Conservation (phyloP, 1,284 basidiomycete genomes). For the Paramarasmius palmivorus region DNA sequence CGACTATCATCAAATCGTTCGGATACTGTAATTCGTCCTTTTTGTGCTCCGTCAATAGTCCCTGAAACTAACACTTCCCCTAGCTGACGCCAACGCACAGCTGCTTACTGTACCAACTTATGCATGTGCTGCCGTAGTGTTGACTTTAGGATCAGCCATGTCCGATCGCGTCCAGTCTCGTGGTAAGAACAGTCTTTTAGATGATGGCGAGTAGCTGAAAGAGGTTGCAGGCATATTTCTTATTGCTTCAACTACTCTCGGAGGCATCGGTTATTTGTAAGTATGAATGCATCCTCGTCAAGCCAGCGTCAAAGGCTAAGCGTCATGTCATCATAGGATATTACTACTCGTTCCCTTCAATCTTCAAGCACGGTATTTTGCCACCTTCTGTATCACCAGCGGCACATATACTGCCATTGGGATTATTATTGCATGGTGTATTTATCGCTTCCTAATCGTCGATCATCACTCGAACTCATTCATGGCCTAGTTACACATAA, state of each 20-base stretch:
- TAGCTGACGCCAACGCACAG: constrained; percentile 58
- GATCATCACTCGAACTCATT: neutral
- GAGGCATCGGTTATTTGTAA: constrained; percentile 68
- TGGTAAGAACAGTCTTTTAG: neutral
- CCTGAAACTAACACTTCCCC: neutral
- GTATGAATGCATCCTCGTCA: constrained; percentile 21
- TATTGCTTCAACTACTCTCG: constrained; percentile 45
- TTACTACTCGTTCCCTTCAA: constrained; percentile 27
- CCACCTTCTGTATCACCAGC: constrained; percentile 67
- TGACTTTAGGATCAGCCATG: constrained; percentile 61
- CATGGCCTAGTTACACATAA: constrained; percentile 61
- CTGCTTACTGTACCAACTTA: constrained; percentile 83
- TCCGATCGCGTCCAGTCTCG: constrained; percentile 71
- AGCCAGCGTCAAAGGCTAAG: neutral
- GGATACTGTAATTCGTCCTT: constrained; percentile 64
- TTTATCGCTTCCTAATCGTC: constrained; percentile 25
- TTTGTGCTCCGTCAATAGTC: no score
- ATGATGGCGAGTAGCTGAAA: neutral
- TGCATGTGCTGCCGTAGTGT: constrained; percentile 66
- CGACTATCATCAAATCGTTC: constrained; percentile 79
- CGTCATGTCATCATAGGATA: constrained; percentile 6
- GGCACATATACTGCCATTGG: constrained; percentile 73
- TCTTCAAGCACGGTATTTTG: constrained; percentile 61
- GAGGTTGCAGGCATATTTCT: constrained; percentile 55
- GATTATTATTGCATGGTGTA: constrained; percentile 73